These are phyloP conservation scores for Arthrobotrys sphaeroides DNA, from an alignment of 2,329 filamentous ascomycete species.

Conservation along the genomic window DNA sequence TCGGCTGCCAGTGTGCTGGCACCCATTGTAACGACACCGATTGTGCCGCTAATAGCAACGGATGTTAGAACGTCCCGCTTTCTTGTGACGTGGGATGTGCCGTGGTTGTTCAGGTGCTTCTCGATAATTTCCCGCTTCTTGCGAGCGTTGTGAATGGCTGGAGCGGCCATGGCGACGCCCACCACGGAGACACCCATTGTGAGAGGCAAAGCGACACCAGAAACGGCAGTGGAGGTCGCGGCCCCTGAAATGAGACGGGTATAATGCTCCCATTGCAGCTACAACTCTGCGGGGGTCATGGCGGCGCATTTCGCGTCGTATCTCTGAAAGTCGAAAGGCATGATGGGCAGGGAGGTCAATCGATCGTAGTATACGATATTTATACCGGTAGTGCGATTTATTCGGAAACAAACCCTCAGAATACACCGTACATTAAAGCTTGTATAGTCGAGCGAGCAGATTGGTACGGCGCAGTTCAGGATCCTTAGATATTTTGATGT, in stretches of 20 bases:
- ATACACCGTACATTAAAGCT: no score
- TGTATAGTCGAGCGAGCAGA: no score
- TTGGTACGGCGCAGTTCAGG: no score
- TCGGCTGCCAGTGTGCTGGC: slow-evolving; percentile 61
- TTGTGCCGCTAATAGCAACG: slow-evolving; percentile 61
- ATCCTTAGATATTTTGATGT: no score
- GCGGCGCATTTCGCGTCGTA: slow-evolving; percentile 62
- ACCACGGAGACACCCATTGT: slow-evolving; percentile 62
- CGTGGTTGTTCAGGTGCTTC: slow-evolving; percentile 60
- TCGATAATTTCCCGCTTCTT: slow-evolving; percentile 64
- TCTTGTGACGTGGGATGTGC: slow-evolving; percentile 61
- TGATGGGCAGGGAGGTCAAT: no score
- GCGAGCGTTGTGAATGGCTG: slow-evolving; percentile 62
- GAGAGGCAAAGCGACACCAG: slow-evolving; percentile 61
- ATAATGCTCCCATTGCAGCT: slow-evolving; percentile 63
- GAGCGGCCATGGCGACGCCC: slow-evolving; percentile 61
- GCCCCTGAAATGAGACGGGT: slow-evolving; percentile 62
- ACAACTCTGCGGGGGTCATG: slow-evolving; percentile 61
- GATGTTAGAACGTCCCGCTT: slow-evolving; percentile 63
- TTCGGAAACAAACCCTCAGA: no score
- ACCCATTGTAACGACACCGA: slow-evolving; percentile 61
- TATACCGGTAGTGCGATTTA: no score
- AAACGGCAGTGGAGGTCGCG: slow-evolving; percentile 62
- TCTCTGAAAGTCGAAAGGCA: slow-evolving; percentile 63
- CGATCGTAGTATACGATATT: no score